Percentiles rank a stretch among this genome's conserved stretches.
Conservation (phyloP, 371 early-diverging fungal genomes). For the Lichtheimia hyalospora region DNA sequence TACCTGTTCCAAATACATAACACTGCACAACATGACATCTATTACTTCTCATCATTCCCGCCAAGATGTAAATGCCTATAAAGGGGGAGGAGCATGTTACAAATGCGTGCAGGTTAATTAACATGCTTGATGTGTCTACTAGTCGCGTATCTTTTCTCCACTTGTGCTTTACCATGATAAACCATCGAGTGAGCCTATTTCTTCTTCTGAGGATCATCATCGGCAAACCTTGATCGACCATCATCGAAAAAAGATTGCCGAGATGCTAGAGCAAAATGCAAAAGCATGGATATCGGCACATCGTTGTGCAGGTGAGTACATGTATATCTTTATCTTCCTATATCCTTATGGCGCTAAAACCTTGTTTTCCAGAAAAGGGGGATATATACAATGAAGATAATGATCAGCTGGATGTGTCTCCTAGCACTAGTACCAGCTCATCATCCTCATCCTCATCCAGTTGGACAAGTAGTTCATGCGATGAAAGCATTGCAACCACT, state of each 20-base stretch:
- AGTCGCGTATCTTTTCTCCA: slow-evolving; percentile 18
- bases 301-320: too few species aligned
- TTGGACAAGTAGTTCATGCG: slow-evolving; percentile 8
- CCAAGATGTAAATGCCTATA: slow-evolving; percentile 12
- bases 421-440: slow-evolving; percentile 26
- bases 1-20: too few species aligned
- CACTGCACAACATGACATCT: slow-evolving; percentile 4
- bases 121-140: slow-evolving; percentile 1
- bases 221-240: slow-evolving; percentile 28
- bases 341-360: too few species aligned
- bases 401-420: slow-evolving; percentile 21
- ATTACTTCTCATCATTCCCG: neutral
- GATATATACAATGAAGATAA: neutral
- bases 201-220: slow-evolving; percentile 9
- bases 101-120: slow-evolving; percentile 1
- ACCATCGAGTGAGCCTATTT: slow-evolving; percentile 8
- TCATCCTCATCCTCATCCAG: slow-evolving; percentile 22
- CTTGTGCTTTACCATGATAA: slow-evolving; percentile 24
- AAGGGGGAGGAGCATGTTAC: neutral
- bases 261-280: slow-evolving; percentile 38
- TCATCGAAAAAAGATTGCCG: slow-evolving; percentile 28
- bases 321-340: too few species aligned
- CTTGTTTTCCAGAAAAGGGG: slow-evolving; percentile 4
- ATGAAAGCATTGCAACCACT: slow-evolving; percentile 19
- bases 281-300: slow-evolving; percentile 26